phyloP scores from a whole-genome alignment of 352 stramenopile species.

The Globisporangium cylindrosporum region DNA sequence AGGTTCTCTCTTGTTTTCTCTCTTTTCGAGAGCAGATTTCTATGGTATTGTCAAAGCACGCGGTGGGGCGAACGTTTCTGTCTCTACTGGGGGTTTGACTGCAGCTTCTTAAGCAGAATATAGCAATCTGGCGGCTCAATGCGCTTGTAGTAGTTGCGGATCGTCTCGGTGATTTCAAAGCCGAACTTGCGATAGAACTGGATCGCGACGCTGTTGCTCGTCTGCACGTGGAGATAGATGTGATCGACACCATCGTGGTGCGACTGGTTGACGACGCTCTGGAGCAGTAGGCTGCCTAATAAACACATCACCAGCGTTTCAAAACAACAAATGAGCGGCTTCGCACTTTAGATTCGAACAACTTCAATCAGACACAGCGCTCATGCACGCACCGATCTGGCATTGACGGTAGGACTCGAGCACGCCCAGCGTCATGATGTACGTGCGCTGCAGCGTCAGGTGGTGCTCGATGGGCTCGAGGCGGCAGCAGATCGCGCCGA shows the following conservation, averaged over 20 bases:
- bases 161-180: conserved; percentile 87
- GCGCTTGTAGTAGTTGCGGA: conserved; percentile 94
- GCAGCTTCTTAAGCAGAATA: conserved; percentile 73
- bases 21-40: no score
- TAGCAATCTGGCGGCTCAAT: conserved; percentile 94
- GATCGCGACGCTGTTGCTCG: conserved; percentile 89
- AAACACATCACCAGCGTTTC: background rate
- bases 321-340: conserved; percentile 1
- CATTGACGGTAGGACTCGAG: conserved; percentile 84
- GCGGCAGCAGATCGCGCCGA: conserved; percentile 90
- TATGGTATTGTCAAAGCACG: background rate
- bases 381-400: conserved; percentile 52
- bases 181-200: conserved; percentile 88
- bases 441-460: conserved; percentile 49
- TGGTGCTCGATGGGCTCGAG: conserved; percentile 48
- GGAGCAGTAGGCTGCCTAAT: conserved; percentile 39
- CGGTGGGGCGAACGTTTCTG: background rate
- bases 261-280: conserved; percentile 38
- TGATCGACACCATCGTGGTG: conserved; percentile 39
- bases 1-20: no score
- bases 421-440: conserved; percentile 95
- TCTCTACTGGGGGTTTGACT: background rate
- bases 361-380: no score
- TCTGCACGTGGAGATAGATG: conserved; percentile 92
- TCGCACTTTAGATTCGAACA: no score